Evolutionary conservation across 176 grass and related monocot species (phyloP), one percentile per base, ranked within the genome.

Genomic region (Zea luxurians): DNA sequence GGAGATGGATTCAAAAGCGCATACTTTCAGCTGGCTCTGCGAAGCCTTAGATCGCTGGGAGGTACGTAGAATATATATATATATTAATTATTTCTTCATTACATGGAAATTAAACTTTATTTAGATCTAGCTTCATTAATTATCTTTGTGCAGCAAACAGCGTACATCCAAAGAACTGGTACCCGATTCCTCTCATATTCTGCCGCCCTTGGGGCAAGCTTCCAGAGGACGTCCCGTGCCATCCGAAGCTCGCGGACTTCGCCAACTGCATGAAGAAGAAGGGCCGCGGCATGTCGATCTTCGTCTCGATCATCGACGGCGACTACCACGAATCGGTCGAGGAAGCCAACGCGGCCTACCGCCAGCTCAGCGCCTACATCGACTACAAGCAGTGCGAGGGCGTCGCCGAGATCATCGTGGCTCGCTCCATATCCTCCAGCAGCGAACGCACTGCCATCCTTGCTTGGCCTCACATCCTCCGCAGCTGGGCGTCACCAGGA

Each of bases 111-210:
- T 57, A 57, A 79, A 61, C 6, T 54, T 63, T 37, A 12, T 8
- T 75, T 10, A 47, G 15, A 68, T 78, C 43, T 64, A 18, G 27
- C 27, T 27, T 61, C 7, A 37, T 16, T n/a, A n/a, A n/a, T n/a
- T 38, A 54, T 54, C 62, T 68, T 78, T 6, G 47, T 88, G 75
- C 85, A 97, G 91, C 91, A 85, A 94, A 88, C 53, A 89, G 94
- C 54, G 95, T 98, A 67, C 95, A 98, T 64, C 95, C 95, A 6
- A 98, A 98, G 70, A 98, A 98, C 64, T 98, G 95, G 95, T 98
- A 98, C 49, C 95, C 95, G 15, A 98, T 98, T 76, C 95, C 95
- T 59, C 87, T 98, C 38, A 90, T 98, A 76, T 98, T 98, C 45
- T 98, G 95, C 54, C 95, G 95, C 3, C 95, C 95, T 44, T 98